phyloP scores from a whole-genome alignment of 179 eudicot genomes.

The Beta macrorhiza region DNA sequence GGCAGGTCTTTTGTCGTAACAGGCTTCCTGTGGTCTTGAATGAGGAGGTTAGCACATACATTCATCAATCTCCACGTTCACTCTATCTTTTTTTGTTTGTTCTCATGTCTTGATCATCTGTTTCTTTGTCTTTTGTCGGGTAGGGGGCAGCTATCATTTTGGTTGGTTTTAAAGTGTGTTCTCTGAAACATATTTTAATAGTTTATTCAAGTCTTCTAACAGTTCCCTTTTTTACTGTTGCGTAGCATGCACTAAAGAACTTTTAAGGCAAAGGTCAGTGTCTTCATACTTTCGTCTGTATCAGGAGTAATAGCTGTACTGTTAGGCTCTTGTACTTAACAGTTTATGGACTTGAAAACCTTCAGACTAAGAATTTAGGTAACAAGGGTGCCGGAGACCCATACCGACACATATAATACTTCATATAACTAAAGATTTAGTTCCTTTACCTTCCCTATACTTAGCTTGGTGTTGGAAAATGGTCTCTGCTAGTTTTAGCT shows the following conservation, averaged over 20 bases:
- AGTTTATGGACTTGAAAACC: neutral
- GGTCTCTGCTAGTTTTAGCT: neutral
- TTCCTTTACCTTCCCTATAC: neutral
- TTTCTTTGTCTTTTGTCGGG: too few relatives aligned
- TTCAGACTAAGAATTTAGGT: neutral
- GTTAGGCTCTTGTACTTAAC: neutral
- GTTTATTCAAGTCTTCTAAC: neutral
- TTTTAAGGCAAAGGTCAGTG: slow-evolving; percentile 20
- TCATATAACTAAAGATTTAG: neutral
- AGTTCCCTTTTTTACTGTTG: slow-evolving; percentile 2
- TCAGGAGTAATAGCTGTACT: neutral
- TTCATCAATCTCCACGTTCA: neutral
- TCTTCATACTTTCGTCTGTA: neutral
- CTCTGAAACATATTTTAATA: neutral
- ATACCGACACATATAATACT: neutral
- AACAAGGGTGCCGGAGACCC: neutral
- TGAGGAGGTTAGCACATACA: slow-evolving; percentile 18
- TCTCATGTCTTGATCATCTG: neutral
- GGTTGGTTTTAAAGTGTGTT: slow-evolving; percentile 6
- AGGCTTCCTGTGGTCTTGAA: slow-evolving; percentile 11
- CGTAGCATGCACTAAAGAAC: slow-evolving; percentile 4
- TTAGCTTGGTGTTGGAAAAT: neutral
- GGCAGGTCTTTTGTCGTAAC: slow-evolving; percentile 5
- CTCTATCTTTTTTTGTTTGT: neutral
- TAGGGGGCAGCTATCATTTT: neutral